Conservation (phyloP, 345 rosid genomes). For the Hibiscus tridactylites region DNA sequence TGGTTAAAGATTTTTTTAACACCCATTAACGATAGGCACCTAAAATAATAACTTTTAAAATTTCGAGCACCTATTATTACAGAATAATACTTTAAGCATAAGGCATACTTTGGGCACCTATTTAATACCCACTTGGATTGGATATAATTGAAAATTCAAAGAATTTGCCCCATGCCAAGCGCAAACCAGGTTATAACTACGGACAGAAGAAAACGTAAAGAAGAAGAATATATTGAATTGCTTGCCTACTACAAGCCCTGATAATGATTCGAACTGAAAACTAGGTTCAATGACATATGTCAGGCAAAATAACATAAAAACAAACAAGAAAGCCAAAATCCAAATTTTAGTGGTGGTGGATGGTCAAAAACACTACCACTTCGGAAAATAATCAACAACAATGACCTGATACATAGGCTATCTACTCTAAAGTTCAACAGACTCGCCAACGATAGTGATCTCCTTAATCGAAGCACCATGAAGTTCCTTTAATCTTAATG, state of each 20-base stretch:
- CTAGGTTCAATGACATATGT: neutral
- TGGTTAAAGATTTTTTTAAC: too few relatives aligned
- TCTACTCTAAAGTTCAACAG: neutral
- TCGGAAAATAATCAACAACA: neutral
- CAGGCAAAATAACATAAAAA: neutral
- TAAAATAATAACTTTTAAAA: too few relatives aligned
- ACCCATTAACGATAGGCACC: too few relatives aligned
- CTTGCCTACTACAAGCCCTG: neutral
- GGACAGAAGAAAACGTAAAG: neutral
- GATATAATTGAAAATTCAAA: neutral
- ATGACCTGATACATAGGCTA: neutral
- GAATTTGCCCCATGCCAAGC: neutral
- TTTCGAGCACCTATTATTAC: too few relatives aligned
- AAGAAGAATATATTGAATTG: neutral
- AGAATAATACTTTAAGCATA: too few relatives aligned
- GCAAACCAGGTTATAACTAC: neutral
- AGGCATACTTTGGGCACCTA: too few relatives aligned
- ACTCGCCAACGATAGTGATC: neutral
- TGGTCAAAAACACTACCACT: neutral
- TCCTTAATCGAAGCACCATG: neutral
- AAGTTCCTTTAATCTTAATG: constrained; percentile 18
- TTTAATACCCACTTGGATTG: neutral
- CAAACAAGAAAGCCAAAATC: neutral
- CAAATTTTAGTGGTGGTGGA: neutral
- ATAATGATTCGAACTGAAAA: neutral